Evolutionary conservation across 768 basidiomycete species (phyloP), one percentile per base, ranked within the genome.

Genomic region (Mycena amicta): DNA sequence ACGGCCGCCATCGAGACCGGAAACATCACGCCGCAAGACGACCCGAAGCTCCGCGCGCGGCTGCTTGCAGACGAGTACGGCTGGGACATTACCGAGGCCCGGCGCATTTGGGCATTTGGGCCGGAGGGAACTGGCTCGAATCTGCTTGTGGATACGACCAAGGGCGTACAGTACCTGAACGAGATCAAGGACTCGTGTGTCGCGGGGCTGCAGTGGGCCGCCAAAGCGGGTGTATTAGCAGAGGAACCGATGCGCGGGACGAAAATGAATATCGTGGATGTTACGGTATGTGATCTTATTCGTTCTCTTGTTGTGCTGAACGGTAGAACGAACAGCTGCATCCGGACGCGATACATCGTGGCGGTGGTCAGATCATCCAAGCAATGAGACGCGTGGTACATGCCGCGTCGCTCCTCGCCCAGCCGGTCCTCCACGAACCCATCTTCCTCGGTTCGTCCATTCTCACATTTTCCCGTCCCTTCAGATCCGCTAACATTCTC

Each of bases 81-180:
- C 56, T 98, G 97, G 97, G 97, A 98, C 74, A 94, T 98, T 64
- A 95, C 95, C 60, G 97, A 99, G 69, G 97, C 97, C 67, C 85
- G 97, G 72, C 98, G 96, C 84, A 98, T 99, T 72, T 99, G 97
- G 97, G 93, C 92, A 79, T 99, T 99, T 83, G 97, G 96, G 67
- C 97, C 97, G 59, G 97, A 99, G 66, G 95, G 92, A 54, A 93
- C 89, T 66, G 97, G 97, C 40, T 87, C 96, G 55, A 99, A 99
- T 80, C 75, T 99, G 75, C 77, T 99, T 74, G 93, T 97, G 67
- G 97, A 99, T 77, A 91, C 89, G 66, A 98, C 97, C 68, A 98
- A 99, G 85, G 96, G 94, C 80, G 93, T 96, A 57, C 95, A 98
- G 71, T 98, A 96, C 80, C 80, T 99, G 60, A 93, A 92, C 72